Conservation (phyloP, 352 stramenopile genomes). For the Pythium oligandrum region DNA sequence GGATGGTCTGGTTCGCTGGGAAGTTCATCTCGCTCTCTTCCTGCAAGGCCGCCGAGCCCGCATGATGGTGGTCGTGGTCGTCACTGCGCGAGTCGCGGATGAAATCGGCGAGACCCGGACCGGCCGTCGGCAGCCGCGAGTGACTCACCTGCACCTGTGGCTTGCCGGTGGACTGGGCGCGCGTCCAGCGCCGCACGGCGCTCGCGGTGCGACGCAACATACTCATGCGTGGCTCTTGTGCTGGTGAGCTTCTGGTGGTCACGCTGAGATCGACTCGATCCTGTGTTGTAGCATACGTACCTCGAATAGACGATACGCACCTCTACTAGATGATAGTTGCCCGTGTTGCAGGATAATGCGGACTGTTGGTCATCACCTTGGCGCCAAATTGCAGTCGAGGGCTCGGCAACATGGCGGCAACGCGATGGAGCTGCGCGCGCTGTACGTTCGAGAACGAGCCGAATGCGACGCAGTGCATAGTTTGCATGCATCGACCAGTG, state of each 20-base stretch:
- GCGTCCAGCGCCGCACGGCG: conserved; percentile 9
- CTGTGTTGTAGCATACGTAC: too few species aligned
- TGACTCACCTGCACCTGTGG: conserved; percentile 28
- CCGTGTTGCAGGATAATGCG: not conserved
- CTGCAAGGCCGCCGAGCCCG: conserved; percentile 15
- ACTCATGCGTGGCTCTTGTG: not conserved
- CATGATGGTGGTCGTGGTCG: conserved; percentile 19
- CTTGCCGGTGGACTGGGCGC: conserved; percentile 29
- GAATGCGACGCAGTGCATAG: conserved; percentile 33
- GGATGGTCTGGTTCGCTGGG: conserved; percentile 30
- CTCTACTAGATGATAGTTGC: conserved; percentile 1
- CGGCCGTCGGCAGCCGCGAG: conserved; percentile 35
- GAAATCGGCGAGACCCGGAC: conserved; percentile 67
- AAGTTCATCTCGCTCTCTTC: conserved; percentile 80
- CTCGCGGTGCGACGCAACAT: not conserved
- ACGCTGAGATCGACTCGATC: too few species aligned
- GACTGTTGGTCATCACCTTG: conserved; percentile 2
- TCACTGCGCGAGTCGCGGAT: conserved; percentile 42
- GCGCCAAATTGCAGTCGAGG: conserved; percentile 10
- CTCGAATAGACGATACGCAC: not conserved
- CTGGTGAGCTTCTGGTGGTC: conserved; percentile 12
- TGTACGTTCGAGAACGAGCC: conserved; percentile 75
- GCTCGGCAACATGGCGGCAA: not conserved
- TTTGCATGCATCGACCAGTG: conserved; percentile 29
- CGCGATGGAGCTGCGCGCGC: conserved; percentile 51